Evolutionary conservation across 2,329 filamentous ascomycete genomes (phyloP).

Genomic region (Diatrype stigma): DNA sequence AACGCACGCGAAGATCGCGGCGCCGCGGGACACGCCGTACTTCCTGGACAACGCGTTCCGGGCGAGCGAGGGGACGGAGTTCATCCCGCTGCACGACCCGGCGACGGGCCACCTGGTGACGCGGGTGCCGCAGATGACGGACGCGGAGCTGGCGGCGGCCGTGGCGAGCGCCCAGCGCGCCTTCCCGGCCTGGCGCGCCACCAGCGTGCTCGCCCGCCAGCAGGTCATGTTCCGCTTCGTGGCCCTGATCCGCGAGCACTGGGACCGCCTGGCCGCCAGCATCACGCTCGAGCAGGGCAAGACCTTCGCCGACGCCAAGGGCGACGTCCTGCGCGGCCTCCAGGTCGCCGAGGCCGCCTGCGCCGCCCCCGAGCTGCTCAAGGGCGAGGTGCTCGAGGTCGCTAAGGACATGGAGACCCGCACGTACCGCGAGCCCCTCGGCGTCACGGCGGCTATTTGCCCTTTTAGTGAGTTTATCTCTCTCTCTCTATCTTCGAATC

Average conservation of each 20-base stretch:
- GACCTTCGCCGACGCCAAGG: conserved; percentile 77
- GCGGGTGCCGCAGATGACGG: conserved; percentile 76
- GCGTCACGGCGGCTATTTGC: conserved; percentile 79
- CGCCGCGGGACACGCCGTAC: conserved; percentile 69
- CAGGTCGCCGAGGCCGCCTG: conserved; percentile 83
- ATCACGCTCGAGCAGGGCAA: conserved; percentile 88
- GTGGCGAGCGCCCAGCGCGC: conserved; percentile 73
- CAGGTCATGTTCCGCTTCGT: conserved; percentile 88
- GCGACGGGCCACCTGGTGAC: conserved; percentile 84
- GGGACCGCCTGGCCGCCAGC: conserved; percentile 78
- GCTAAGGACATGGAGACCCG: conserved; percentile 88
- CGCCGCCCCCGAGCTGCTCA: conserved; percentile 74
- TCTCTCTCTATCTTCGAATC: not conserved
- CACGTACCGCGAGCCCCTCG: conserved; percentile 76
- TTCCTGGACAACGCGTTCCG: conserved; percentile 80
- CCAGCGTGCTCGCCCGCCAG: conserved; percentile 69
- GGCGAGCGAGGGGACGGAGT: conserved; percentile 62
- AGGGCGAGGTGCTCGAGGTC: conserved; percentile 79
- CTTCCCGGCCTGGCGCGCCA: conserved; percentile 69
- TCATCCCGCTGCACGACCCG: conserved; percentile 77
- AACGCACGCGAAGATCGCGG: conserved; percentile 65
- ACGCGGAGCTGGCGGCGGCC: conserved; percentile 69
- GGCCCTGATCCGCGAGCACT: conserved; percentile 74
- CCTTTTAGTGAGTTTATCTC: conserved; percentile 64
- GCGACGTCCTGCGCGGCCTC: conserved; percentile 75